Evolutionary conservation across 495 filamentous ascomycete genomes (phyloP), one percentile per base, ranked within the genome.

Genomic region (Melanomma pulvis-pyrius): DNA sequence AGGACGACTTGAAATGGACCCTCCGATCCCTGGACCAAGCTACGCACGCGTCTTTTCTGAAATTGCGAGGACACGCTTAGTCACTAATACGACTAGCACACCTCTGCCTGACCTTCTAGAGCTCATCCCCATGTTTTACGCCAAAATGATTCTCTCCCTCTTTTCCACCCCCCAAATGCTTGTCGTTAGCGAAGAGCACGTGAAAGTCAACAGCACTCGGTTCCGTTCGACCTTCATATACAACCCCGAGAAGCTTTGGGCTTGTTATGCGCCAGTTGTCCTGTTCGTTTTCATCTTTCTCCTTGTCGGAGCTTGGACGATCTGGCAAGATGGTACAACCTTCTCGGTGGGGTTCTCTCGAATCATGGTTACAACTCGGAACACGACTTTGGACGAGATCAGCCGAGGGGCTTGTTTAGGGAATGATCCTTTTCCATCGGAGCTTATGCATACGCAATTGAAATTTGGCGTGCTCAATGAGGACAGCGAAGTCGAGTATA

Each of bases 101-200:
- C 61, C 74, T 0, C 26, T 61, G 1, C 7, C 11, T 0, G 49
- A 78, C 48, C 62, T 79, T 1, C 46, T 32, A 1, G 17, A 17
- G 0, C 8, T 49, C 9, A 63, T 77, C 22, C 61, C 74, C 29
- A 51, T 29, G 0, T 66, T 76, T 25, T 78, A 76, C 32, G 58
- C 75, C 15, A 70, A 77, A 34, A 72, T 79, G 46, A 59, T 78
- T 13, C 51, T 79, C 12, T 66, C 74, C 1, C 69, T 79, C n/a
- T 63, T 78, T 11, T 73, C 71, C 8, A 73, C 74, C 9, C 68
- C 71, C 12, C 64, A 63, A 65, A 63, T 79, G 3, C 71, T 75
- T 8, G 63, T 78, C 24, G 70, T 76, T 15, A 39, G 49, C 5
- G 55, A 67, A 12, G 39, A n/a, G 0, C 9, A 1, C 0, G 63